Evolutionary conservation across 1,284 basidiomycete species (phyloP).

Genomic region (Kalmanozyma brasiliensis): DNA sequence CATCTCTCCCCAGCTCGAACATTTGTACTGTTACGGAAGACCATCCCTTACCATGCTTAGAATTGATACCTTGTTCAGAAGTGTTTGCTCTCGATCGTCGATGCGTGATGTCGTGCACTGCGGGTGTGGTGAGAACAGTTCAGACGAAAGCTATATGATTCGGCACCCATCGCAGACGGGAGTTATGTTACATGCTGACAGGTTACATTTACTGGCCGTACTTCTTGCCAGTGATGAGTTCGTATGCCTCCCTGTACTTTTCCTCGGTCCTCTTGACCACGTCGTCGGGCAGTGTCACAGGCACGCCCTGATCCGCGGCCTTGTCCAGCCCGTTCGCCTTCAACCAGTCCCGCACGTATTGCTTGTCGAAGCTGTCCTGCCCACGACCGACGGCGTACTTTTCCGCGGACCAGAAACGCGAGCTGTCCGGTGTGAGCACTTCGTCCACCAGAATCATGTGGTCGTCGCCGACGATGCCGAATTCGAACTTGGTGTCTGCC

Average conservation of each 20-base stretch:
- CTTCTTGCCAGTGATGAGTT: conserved; percentile 58
- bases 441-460: conserved; percentile 92
- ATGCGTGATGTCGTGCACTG: not conserved
- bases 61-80: not conserved
- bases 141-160: too few species aligned
- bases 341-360: conserved; percentile 89
- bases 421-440: conserved; percentile 94
- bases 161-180: too few species aligned
- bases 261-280: conserved; percentile 60
- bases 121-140: not conserved
- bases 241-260: conserved; percentile 64
- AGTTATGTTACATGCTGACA: not conserved
- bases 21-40: not conserved
- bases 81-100: too few species aligned
- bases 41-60: not conserved
- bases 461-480: conserved; percentile 73
- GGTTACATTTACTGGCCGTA: conserved; percentile 15
- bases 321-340: conserved; percentile 58
- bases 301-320: conserved; percentile 55
- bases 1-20: not conserved
- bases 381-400: conserved; percentile 79
- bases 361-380: conserved; percentile 96
- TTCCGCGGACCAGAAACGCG: conserved; percentile 89
- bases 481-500: conserved; percentile 93
- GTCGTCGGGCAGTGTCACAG: conserved; percentile 59